Evolutionary conservation across 2,329 filamentous ascomycete genomes (phyloP), one percentile per base, ranked within the genome.

Genomic region (Scedosporium minutisporum): DNA sequence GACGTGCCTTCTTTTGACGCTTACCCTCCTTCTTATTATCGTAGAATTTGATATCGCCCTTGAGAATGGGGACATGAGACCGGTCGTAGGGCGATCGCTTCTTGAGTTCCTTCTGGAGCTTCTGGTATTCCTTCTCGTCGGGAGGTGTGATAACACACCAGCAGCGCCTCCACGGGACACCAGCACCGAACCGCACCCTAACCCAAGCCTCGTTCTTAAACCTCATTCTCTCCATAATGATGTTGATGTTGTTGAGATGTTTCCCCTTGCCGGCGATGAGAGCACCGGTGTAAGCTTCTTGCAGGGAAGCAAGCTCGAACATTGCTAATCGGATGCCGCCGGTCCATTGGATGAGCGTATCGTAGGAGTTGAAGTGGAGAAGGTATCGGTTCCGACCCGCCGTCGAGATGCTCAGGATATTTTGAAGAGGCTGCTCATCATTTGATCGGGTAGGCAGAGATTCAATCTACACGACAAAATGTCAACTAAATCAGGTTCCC

Each of bases 251-350:
- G 78, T 97, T 97, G 62, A 99, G 75, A 1, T 77, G 76, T 73
- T 92, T 96, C 63, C 93, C 95, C 76, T 97, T 97, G 62, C 93
- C 95, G 10, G 95, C 95, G 71, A 99, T 95, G 55, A 99, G 79
- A 21, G 93, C 93, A 6, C 95, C 95, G 0, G 95, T 99, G 72
- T 99, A 99, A 1, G 95, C 92, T 76, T 99, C 95, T 72, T 97
- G 93, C 41, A 99, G 79, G 0, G 91, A 91, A 1, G 92, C 87
- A 71, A 97, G 90, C 77, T 99, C 95, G 73, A 88, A 97, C 84
- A 97, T 96, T 69, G 93, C 85, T 23, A 99, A 84, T 57, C 95
- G 87, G 67, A 99, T 97, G 55, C 89, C 91, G 16, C 95, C 89
- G 1, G 95, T 96, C 95, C 95, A 99, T 75, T 97, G 93, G 2